Evolutionary conservation across 306 rosid genomes (phyloP).

Genomic region (Dryas alaskensis): DNA sequence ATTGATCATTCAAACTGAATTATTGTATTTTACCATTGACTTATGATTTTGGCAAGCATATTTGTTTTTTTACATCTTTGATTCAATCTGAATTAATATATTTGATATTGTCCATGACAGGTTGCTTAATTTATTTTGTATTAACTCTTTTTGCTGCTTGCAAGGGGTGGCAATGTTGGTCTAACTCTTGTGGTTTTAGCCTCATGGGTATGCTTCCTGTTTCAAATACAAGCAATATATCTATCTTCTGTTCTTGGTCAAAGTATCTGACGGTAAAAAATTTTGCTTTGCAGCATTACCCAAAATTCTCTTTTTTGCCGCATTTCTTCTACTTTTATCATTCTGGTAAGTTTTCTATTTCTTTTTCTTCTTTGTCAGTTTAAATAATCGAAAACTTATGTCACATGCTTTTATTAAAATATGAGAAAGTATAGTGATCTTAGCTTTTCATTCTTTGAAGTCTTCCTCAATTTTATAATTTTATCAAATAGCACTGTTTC

Average conservation of each 20-base stretch:
- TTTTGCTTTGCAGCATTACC: conserved; percentile 85
- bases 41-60: conserved; percentile 4
- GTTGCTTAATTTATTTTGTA: conserved; percentile 63
- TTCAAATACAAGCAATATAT: conserved; percentile 1
- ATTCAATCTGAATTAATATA: neutral
- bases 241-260: conserved; percentile 18
- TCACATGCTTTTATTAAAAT: neutral
- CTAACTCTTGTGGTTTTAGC: conserved; percentile 76
- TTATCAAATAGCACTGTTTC: conserved; percentile 13
- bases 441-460: neutral
- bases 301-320: conserved; percentile 78
- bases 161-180: conserved; percentile 83
- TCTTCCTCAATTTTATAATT: conserved; percentile 12
- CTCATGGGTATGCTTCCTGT: conserved; percentile 71
- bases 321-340: conserved; percentile 93
- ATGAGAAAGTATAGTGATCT: neutral
- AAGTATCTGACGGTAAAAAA: conserved; percentile 33
- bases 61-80: neutral
- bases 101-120: conserved; percentile 49
- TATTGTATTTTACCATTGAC: neutral
- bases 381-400: conserved; percentile 7
- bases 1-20: neutral
- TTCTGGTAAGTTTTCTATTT: conserved; percentile 74
- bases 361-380: conserved; percentile 14
- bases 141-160: conserved; percentile 67